Conservation (phyloP, 2,329 filamentous ascomycete genomes). For the Sporothrix luriei region DNA sequence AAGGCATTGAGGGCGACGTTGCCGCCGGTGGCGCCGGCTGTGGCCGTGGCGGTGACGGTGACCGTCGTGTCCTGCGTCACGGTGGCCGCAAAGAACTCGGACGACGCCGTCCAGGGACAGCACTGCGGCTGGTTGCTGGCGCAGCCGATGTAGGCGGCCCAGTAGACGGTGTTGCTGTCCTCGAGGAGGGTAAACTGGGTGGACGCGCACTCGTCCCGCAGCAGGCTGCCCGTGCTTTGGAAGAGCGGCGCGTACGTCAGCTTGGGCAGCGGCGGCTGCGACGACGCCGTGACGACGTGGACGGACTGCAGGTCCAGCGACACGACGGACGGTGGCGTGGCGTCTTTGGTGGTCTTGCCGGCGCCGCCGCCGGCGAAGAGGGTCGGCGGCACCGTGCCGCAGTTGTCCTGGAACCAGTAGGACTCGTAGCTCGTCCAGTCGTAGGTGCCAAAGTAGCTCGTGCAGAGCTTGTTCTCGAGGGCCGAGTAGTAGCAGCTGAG, state of each 20-base stretch:
- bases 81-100: constrained; percentile 27
- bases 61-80: constrained; percentile 29
- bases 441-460: constrained; percentile 31
- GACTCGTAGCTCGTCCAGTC: constrained; percentile 35
- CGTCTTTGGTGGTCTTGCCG: constrained; percentile 26
- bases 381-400: constrained; percentile 36
- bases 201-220: constrained; percentile 37
- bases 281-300: constrained; percentile 33
- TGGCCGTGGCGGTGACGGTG: constrained; percentile 24
- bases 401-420: constrained; percentile 33
- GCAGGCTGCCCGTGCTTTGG: constrained; percentile 36
- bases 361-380: constrained; percentile 27
- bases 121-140: constrained; percentile 39
- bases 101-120: constrained; percentile 39
- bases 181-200: constrained; percentile 40
- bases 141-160: constrained; percentile 39
- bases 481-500: constrained; percentile 37
- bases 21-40: constrained; percentile 25
- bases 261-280: constrained; percentile 5
- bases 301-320: constrained; percentile 37
- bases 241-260: constrained; percentile 34
- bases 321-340: constrained; percentile 35
- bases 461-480: constrained; percentile 32
- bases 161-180: constrained; percentile 39
- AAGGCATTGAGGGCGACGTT: constrained; percentile 33